Base-by-base conservation (phyloP, 768 basidiomycete species). In the Leccinum boreale region DNA sequence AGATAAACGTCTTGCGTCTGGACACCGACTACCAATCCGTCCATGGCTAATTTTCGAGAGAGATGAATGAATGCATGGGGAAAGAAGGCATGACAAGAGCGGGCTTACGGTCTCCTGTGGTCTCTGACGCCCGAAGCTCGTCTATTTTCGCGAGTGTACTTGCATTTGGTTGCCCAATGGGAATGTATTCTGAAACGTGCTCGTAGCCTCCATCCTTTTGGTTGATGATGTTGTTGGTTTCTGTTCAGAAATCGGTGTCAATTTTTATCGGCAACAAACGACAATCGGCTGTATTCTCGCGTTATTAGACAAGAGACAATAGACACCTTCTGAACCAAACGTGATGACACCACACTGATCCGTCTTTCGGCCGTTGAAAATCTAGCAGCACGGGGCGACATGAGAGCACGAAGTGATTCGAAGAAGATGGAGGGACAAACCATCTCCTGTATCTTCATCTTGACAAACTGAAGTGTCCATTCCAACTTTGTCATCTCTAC, bases 401-500 rank as follows among this genome's bases (percentile, higher is more conserved):
- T 63, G 11, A 55, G 39, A 53, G 45, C 11, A 14, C n/a, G 1
- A 28, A 26, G 50, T 15, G 24, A 44, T 3, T 33, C 5, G 2
- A 39, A 12, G 44, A 21, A 49, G 31, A 52, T 17, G 4, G 29
- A n/a, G 26, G 12, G 15, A 67, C 71, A 10, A 54, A 91, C 92
- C 88, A 96, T 94, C 59, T 95, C 90, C 68, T 96, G 92, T 33
- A 95, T 82, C 72, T 94, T 94, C 62, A 93, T 81, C 70, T 91
- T 92, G 15, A 92, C 90, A 67, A 87, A 97, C 67, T 93, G 90
- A 47, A 96, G 78, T 1, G 83, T 80, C 82, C 89, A 89, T 65
- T 91, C 84, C 28, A 98, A 78, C 69, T 92, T 89, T 7, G 89
- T 84, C 74, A 88, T 85, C 63, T 90, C 79, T 36, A 79, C 73